Evolutionary conservation across 73 alveolate genomes (phyloP).

Genomic region (Durusdinium trenchii): DNA sequence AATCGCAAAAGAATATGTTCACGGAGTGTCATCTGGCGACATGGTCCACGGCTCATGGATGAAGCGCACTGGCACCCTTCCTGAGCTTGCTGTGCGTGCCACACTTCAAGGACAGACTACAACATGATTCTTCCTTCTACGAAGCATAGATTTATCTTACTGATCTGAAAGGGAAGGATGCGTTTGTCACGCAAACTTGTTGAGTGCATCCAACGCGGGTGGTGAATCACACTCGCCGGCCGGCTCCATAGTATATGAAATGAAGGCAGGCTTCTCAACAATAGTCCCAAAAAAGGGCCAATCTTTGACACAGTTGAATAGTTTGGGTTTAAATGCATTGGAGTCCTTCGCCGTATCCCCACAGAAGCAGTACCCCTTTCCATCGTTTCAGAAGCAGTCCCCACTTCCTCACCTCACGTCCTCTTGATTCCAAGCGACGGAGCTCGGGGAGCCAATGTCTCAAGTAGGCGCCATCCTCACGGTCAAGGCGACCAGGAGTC

Average conservation of each 20-base stretch:
- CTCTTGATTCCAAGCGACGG: not conserved
- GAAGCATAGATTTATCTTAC: too few species aligned
- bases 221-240: too few species aligned
- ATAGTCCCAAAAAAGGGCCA: not conserved
- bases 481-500: not conserved
- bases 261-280: not conserved
- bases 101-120: too few species aligned
- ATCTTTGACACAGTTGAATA: not conserved
- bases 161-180: too few species aligned
- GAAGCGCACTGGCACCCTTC: slow-evolving; percentile 96
- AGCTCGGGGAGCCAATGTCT: slow-evolving; percentile 97
- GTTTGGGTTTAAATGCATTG: not conserved
- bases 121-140: too few species aligned
- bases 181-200: too few species aligned
- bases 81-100: too few species aligned
- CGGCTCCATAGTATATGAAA: too few species aligned
- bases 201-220: too few species aligned
- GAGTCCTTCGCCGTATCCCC: too few species aligned
- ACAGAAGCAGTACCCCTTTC: not conserved
- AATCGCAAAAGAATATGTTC: too few species aligned
- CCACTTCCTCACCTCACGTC: not conserved
- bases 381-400: not conserved
- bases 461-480: slow-evolving; percentile 96
- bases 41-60: slow-evolving; percentile 97
- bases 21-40: slow-evolving; percentile 93